Percentiles rank a stretch among this genome's conserved stretches.
phyloP scores from a whole-genome alignment of 2,329 filamentous ascomycete genomes.

The Whalleya microplaca region DNA sequence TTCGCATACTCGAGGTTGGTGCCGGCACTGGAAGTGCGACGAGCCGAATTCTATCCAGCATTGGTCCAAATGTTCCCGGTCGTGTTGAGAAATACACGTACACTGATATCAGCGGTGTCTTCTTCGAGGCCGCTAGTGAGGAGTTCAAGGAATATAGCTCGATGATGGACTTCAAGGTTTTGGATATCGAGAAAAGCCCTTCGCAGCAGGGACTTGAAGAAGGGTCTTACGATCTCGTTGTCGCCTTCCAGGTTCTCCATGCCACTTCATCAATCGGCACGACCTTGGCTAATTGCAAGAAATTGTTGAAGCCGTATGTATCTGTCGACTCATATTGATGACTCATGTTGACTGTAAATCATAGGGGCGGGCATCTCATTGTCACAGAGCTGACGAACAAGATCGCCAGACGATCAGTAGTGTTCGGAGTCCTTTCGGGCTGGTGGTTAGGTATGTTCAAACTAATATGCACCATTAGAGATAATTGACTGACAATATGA shows the following conservation, averaged over 20 bases:
- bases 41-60: conserved; percentile 38
- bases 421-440: conserved; percentile 38
- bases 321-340: not conserved
- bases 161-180: conserved; percentile 36
- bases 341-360: not conserved
- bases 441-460: conserved; percentile 34
- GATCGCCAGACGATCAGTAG: conserved; percentile 34
- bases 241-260: conserved; percentile 39
- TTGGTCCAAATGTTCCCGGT: conserved; percentile 34
- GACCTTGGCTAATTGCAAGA: conserved; percentile 32
- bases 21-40: conserved; percentile 50
- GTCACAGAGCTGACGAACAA: conserved; percentile 35
- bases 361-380: conserved; percentile 35
- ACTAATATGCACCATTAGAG: not conserved
- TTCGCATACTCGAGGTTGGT: conserved; percentile 45
- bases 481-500: not conserved
- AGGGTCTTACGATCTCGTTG: conserved; percentile 36
- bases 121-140: conserved; percentile 40
- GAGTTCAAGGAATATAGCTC: conserved; percentile 34
- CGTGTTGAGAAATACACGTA: conserved; percentile 47
- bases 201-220: conserved; percentile 34
- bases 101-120: conserved; percentile 48
- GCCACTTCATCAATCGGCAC: conserved; percentile 34
- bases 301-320: conserved; percentile 33
- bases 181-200: conserved; percentile 34